Evolutionary conservation across 805 yeast genomes (phyloP), one percentile per base, ranked within the genome.

Genomic region (Wickerhamiella brachini): DNA sequence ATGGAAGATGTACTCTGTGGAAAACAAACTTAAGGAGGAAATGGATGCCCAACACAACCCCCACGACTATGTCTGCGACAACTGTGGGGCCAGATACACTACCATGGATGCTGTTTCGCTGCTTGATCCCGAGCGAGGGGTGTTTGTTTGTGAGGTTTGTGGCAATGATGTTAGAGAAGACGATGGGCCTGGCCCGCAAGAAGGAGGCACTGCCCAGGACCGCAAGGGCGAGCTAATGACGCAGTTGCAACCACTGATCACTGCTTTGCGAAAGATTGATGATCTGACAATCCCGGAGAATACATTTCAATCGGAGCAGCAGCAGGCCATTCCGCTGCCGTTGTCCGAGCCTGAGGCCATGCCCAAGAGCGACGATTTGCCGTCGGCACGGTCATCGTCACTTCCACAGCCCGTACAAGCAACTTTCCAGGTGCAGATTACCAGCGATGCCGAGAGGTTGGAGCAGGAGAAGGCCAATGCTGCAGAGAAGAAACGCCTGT

Each of bases 1-100:
- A 67, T 93, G 97, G 97, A 88, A 89, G 62, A 85, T 90, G 53
- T 95, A 90, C 65, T 78, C 85, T 46, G 75, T 93, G 24, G 97
- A 86, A 13, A 82, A 81, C 58, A 65, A 74, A 50, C 73, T 89
- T 51, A 86, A 86, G 62, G 85, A 83, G 56, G 95, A 88, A 60
- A 76, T 90, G 68, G 81, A 86, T 49, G 84, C 80, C 39, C 85
- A 83, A 60, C 80, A 87, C 23, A 89, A 87, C 58, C 95, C 97
- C 1, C 95, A 93, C 62, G 98, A 97, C 2, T 93, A 85, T 63
- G 75, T 85, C 53, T 93, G 98, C 64, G 89, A 95, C 8, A 71
- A 82, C 22, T 93, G 98, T 68, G 77, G 79, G 49, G 77, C 84
- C 18, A 83, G 84, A 64, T 89, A 82, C 61, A 76, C 89, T 6